A percentile compares a stretch with the other conserved stretches of the same genome.
Evolutionary conservation across 192 early-diverging fungal species (phyloP).

Genomic region (Podila minutissima): DNA sequence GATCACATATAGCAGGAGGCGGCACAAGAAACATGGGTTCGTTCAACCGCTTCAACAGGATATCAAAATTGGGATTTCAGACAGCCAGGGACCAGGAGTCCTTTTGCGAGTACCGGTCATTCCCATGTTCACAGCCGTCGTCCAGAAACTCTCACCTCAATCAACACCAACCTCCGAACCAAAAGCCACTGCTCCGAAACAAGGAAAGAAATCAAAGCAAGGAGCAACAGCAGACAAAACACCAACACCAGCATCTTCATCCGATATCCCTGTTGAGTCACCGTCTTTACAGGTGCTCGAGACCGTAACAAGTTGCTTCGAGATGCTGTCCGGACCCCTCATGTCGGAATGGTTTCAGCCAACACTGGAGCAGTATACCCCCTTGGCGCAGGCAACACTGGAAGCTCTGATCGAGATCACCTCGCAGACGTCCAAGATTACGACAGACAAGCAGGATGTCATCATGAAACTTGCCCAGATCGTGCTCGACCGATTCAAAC

Average conservation of each 20-base stretch:
- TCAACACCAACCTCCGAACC: background rate
- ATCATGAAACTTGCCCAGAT: constrained; percentile 16
- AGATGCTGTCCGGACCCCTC: constrained; percentile 18
- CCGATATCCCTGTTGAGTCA: background rate
- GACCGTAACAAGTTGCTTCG: constrained; percentile 16
- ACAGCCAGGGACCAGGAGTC: constrained; percentile 20
- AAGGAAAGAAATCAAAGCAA: constrained; percentile 11
- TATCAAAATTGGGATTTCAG: background rate
- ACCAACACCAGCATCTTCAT: background rate
- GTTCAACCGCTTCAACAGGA: background rate
- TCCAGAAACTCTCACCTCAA: constrained; percentile 13
- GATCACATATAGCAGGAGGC: constrained; percentile 21
- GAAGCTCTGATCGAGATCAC: constrained; percentile 30
- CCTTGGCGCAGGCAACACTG: constrained; percentile 31
- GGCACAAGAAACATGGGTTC: constrained; percentile 2
- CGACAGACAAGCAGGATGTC: background rate
- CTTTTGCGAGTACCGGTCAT: constrained; percentile 32
- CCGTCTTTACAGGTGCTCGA: constrained; percentile 14
- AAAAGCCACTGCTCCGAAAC: background rate
- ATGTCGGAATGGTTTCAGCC: constrained; percentile 51
- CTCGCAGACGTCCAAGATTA: constrained; percentile 1
- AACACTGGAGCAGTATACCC: constrained; percentile 50
- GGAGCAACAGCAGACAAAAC: background rate
- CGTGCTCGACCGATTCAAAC: constrained; percentile 31
- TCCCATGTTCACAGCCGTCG: constrained; percentile 33